Conservation (phyloP, 768 basidiomycete species). For the Calocybe cyanea region DNA sequence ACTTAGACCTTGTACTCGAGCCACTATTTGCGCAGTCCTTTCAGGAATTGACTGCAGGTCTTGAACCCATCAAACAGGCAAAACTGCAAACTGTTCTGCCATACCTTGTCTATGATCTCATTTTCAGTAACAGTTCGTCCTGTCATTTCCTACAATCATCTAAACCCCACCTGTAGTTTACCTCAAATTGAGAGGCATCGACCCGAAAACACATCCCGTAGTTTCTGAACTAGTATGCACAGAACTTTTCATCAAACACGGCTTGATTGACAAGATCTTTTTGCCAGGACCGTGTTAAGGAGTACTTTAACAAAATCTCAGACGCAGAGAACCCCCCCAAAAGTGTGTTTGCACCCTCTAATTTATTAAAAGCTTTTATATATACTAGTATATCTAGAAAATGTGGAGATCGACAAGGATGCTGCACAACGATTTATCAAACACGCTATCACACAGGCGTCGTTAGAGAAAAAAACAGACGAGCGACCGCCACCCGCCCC, state of each 20-base stretch:
- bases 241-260: slow-evolving; percentile 2
- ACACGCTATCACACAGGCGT: slow-evolving; percentile 69
- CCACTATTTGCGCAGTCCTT: slow-evolving; percentile 67
- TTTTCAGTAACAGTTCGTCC: slow-evolving; percentile 55
- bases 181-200: slow-evolving; percentile 73
- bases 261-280: neutral
- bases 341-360: slow-evolving; percentile 34
- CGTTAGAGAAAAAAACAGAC: slow-evolving; percentile 32
- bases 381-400: slow-evolving; percentile 24
- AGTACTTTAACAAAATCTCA: slow-evolving; percentile 82
- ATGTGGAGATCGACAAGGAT: slow-evolving; percentile 63
- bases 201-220: slow-evolving; percentile 76
- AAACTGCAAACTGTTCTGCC: slow-evolving; percentile 76
- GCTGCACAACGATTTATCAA: slow-evolving; percentile 84
- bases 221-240: slow-evolving; percentile 61
- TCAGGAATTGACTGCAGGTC: slow-evolving; percentile 56
- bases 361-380: slow-evolving; percentile 2
- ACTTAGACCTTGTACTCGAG: slow-evolving; percentile 40
- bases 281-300: slow-evolving; percentile 63
- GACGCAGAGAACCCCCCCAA: slow-evolving; percentile 65
- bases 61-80: slow-evolving; percentile 76
- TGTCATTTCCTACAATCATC: slow-evolving; percentile 2
- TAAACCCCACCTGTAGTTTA: slow-evolving; percentile 50
- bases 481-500: slow-evolving; percentile 24
- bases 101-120: slow-evolving; percentile 80